Evolutionary conservation across 2,329 filamentous ascomycete species (phyloP).

Genomic region (Colletotrichum sp.): DNA sequence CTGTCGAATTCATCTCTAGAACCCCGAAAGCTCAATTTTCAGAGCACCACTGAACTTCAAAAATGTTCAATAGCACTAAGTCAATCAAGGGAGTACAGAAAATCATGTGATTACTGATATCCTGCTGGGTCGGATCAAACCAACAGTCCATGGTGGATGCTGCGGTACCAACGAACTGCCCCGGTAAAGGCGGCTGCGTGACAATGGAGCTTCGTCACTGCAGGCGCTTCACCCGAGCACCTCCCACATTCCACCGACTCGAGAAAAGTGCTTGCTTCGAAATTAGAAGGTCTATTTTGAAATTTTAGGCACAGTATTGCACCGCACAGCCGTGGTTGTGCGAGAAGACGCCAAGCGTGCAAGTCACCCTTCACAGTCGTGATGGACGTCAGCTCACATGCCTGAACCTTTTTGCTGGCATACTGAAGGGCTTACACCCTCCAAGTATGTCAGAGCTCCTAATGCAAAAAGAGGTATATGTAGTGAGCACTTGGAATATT

Average conservation of each 20-base stretch:
- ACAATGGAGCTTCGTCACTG: not conserved
- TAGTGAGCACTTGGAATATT: not conserved
- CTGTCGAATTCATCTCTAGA: not conserved
- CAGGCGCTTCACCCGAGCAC: not conserved
- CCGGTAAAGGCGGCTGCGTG: not conserved
- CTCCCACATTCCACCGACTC: not conserved
- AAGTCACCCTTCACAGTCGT: too few species aligned
- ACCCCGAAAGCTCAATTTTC: not conserved
- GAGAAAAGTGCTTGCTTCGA: not conserved
- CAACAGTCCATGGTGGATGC: not conserved
- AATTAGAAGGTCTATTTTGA: rapidly evolving
- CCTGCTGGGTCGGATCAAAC: not conserved
- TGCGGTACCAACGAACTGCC: not conserved
- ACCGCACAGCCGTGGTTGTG: not conserved
- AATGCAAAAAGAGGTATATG: too few species aligned
- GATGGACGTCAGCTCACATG: too few species aligned
- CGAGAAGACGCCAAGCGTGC: not conserved
- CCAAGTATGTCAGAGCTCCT: too few species aligned
- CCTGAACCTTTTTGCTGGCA: too few species aligned
- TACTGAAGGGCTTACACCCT: too few species aligned
- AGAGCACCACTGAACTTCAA: not conserved
- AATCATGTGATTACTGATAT: not conserved
- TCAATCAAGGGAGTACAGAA: not conserved
- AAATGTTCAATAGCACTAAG: not conserved
- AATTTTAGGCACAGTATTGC: not conserved